phyloP scores from a whole-genome alignment of 1,284 basidiomycete genomes.

The Vanrija sp. region DNA sequence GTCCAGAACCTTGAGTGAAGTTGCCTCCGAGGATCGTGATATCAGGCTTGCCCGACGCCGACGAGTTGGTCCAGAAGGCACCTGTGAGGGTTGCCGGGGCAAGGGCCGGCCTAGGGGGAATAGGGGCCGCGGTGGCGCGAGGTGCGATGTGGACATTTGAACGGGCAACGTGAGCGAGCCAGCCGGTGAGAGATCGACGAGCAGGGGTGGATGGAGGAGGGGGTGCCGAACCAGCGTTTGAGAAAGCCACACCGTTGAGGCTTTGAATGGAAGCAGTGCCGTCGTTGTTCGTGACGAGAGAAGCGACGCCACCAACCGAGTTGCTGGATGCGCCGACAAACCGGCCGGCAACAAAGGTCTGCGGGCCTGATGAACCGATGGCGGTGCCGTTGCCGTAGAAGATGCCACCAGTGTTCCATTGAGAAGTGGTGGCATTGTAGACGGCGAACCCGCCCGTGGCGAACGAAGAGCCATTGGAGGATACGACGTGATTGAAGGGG shows the following conservation, averaged over 20 bases:
- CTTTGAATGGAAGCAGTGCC: slow-evolving; percentile 30
- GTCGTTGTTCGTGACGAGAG: slow-evolving; percentile 42
- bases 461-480: slow-evolving; percentile 47
- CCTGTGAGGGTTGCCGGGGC: slow-evolving; percentile 82
- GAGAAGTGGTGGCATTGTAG: slow-evolving; percentile 63
- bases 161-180: slow-evolving; percentile 35
- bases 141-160: slow-evolving; percentile 34
- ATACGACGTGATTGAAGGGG: slow-evolving; percentile 63
- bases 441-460: slow-evolving; percentile 66
- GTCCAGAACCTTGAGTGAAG: slow-evolving; percentile 57
- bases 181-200: slow-evolving; percentile 1
- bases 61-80: slow-evolving; percentile 81
- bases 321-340: slow-evolving; percentile 48
- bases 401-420: slow-evolving; percentile 71
- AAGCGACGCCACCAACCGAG: slow-evolving; percentile 49
- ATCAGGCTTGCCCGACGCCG: slow-evolving; percentile 56
- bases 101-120: slow-evolving; percentile 54
- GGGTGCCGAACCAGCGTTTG: slow-evolving; percentile 21
- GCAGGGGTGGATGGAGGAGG: neutral
- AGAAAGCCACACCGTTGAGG: slow-evolving; percentile 32
- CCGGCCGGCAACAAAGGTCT: slow-evolving; percentile 50
- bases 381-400: slow-evolving; percentile 65
- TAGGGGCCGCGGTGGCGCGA: slow-evolving; percentile 53
- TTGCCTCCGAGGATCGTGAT: slow-evolving; percentile 84
- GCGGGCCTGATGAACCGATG: slow-evolving; percentile 53